Base-by-base conservation (phyloP, 768 basidiomycete genomes). In the Phaffia tasmanica region DNA sequence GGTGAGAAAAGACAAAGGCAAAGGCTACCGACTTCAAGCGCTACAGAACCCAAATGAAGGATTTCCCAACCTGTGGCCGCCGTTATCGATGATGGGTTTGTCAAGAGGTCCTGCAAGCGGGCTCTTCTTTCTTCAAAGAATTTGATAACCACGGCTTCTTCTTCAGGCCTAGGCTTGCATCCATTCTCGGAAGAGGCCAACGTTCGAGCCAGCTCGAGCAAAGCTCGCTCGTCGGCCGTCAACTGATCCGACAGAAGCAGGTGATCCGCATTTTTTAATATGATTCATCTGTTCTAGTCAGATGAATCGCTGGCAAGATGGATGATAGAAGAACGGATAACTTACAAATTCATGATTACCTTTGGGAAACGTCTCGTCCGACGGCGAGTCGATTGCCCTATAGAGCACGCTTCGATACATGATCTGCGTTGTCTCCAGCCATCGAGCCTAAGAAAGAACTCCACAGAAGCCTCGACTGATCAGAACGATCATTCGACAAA, bases 341-440 rank as follows among this genome's bases (percentile, higher is more conserved):
- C 56, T 29, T 6, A 29, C n/a, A 25, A 25, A 15, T 57, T 7
- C n/a, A 19, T 57, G 50, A 62, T 21, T n/a, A 53, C 29, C 18
- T 7, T 35, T 2, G 18, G 47, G 19, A 62, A 51, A 53, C 61
- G 48, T 19, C 29, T 7, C 15, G 30, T 46, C 32, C 30, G 30
- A 58, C 57, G 29, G 46, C 57, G 15, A 21, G 14, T 29, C 53
- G 23, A 8, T 16, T 18, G 11, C 49, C 61, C 0, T 84, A 75
- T 89, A 82, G 58, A 68, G 57, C 48, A 83, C 83, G 63, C 84
- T 80, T 71, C 89, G 86, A 71, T 92, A 93, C 27, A 86, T 77
- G 72, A 86, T 85, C 59, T 90, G 77, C 77, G 88, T 86, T 11
- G 81, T 78, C 70, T 77, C 79, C 21, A 91, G 76, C 89, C 89